These are phyloP conservation scores for Phytophthora nicotianae DNA, from an alignment of 352 stramenopile species.

Conservation along the genomic window DNA sequence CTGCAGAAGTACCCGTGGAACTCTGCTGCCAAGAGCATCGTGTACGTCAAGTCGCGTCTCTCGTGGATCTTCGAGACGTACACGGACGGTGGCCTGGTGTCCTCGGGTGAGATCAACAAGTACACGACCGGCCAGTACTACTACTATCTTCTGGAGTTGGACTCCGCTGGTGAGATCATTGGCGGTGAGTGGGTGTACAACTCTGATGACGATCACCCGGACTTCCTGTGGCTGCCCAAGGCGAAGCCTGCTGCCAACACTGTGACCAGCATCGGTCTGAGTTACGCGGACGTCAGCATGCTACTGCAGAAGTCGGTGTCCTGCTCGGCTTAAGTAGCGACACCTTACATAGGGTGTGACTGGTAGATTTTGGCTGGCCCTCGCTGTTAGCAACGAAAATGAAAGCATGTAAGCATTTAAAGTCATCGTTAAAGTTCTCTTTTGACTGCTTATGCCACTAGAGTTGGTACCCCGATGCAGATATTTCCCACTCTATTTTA, in stretches of 20 bases:
- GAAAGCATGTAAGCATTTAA: neutral
- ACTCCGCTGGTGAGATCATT: conserved; percentile 38
- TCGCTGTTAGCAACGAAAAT: neutral
- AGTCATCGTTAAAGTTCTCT: too few species aligned
- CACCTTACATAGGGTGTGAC: neutral
- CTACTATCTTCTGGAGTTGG: conserved; percentile 47
- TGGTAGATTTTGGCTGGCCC: neutral
- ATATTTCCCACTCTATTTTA: too few species aligned
- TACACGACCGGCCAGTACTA: conserved; percentile 39
- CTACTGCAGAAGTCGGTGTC: conserved; percentile 20
- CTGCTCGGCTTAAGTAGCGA: conserved; percentile 6
- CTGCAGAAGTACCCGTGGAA: conserved; percentile 59
- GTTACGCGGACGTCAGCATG: conserved; percentile 29
- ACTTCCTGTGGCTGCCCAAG: conserved; percentile 47
- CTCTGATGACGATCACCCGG: conserved; percentile 37
- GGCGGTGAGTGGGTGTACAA: conserved; percentile 48
- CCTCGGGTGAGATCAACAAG: conserved; percentile 23
- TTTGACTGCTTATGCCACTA: too few species aligned
- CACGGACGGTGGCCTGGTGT: conserved; percentile 40
- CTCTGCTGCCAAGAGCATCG: conserved; percentile 35
- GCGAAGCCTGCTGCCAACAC: conserved; percentile 26
- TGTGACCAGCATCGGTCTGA: conserved; percentile 27
- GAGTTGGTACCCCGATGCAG: too few species aligned
- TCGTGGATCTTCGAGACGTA: conserved; percentile 51
- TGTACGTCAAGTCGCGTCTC: conserved; percentile 47